phyloP scores from a whole-genome alignment of 148 eudicot genomes.

The Amaranthus palmeri region DNA sequence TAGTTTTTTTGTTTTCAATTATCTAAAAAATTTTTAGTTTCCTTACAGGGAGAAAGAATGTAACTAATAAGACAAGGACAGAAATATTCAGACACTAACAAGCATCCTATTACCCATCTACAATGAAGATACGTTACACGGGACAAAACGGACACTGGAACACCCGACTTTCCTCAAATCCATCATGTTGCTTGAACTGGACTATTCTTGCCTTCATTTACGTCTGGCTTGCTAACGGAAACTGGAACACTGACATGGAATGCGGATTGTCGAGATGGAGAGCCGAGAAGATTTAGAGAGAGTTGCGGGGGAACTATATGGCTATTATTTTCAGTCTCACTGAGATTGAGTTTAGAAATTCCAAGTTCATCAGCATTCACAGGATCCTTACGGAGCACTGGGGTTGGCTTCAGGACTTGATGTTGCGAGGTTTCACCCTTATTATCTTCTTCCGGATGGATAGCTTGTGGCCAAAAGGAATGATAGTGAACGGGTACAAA shows the following conservation, averaged over 20 bases:
- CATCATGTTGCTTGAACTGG: constrained; percentile 37
- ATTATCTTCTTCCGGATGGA: constrained; percentile 33
- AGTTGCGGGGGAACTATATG: constrained; percentile 37
- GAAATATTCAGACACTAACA: constrained; percentile 14
- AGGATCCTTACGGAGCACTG: constrained; percentile 53
- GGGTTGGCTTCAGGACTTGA: constrained; percentile 55
- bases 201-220: constrained; percentile 37
- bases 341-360: constrained; percentile 62
- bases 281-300: constrained; percentile 48
- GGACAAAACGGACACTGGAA: constrained; percentile 1
- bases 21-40: constrained; percentile 10
- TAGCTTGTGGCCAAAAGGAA: constrained; percentile 52
- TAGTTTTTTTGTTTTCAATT: constrained; percentile 10
- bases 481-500: constrained; percentile 49
- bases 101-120: constrained; percentile 16
- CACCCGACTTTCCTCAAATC: background rate
- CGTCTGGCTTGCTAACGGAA: constrained; percentile 35
- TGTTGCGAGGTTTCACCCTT: constrained; percentile 44
- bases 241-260: constrained; percentile 59
- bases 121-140: constrained; percentile 7
- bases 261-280: constrained; percentile 65
- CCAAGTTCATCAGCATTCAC: constrained; percentile 66
- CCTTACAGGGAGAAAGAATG: constrained; percentile 27
- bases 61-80: constrained; percentile 11
- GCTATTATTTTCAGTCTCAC: constrained; percentile 30